Evolutionary conservation across 148 eudicot species (phyloP), one percentile per base, ranked within the genome.

Genomic region (Suaeda aralocaspica): DNA sequence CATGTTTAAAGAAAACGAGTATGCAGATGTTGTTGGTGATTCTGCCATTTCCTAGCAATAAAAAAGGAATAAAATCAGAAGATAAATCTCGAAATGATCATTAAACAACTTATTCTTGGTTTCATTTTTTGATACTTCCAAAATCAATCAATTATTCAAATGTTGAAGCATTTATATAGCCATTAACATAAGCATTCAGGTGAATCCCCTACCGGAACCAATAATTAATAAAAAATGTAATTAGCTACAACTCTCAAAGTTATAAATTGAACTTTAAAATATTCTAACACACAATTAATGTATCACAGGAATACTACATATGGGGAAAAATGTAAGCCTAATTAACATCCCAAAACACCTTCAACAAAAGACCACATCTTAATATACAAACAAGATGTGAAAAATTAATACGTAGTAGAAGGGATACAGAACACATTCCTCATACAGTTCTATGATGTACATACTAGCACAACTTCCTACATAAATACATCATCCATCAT

Each of bases 181-280:
- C n/a, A n/a, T n/a, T n/a, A n/a, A n/a, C n/a, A n/a, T n/a, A n/a
- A n/a, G n/a, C n/a, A n/a, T n/a, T n/a, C 55, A 2, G 98, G 98
- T 14, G 98, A 92, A 78, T 79, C 79, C 74, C 89, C 90, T 51
- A 92, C 90, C 79, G 81, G 86, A 61, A 90, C 92, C 96, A 90
- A 87, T 81, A 65, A 64, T 41, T 13, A 64, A 25, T 16, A 22
- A 16, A 48, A 30, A 52, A 45, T 65, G 41, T 46, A 77, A 53
- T 44, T 55, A 36, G 10, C 12, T 55, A 15, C 49, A 59, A 24
- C 70, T 46, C 25, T 18, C 29, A 24, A 21, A 22, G 6, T n/a
- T 50, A 10, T 34, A 26, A 76, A 56, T 48, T 24, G n/a, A 19
- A 28, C 55, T 16, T 13, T 1, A n/a, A 24, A 28, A 63, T 34